Conservation (phyloP, 768 basidiomycete genomes). For the Leccinum ochraceum region DNA sequence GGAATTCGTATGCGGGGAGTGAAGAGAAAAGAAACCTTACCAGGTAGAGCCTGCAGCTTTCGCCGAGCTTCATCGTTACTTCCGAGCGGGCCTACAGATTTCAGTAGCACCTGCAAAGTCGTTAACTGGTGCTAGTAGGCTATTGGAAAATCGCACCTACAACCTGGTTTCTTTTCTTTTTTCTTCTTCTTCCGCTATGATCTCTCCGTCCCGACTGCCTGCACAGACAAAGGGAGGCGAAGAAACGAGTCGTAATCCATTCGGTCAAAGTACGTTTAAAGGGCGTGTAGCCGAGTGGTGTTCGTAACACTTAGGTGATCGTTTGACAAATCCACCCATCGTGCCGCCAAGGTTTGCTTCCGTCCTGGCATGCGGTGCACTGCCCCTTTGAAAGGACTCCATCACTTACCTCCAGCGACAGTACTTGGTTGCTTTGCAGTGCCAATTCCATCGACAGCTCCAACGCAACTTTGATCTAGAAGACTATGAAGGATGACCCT, state of each 20-base stretch:
- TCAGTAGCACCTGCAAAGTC: not conserved
- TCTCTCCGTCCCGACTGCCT: not conserved
- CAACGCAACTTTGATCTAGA: too few relatives aligned
- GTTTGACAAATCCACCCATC: not conserved
- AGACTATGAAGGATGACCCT: too few relatives aligned
- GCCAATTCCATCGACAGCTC: not conserved
- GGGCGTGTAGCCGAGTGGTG: not conserved
- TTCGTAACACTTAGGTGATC: conserved; percentile 1
- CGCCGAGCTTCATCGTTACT: conserved; percentile 11
- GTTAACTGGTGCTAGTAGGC: not conserved
- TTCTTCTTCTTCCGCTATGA: not conserved
- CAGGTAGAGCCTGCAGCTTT: conserved; percentile 7
- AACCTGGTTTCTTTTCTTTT: not conserved
- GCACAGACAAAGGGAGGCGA: not conserved
- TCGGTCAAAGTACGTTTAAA: not conserved
- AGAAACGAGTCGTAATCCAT: not conserved
- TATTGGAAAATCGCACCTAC: not conserved
- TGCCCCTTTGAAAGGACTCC: not conserved
- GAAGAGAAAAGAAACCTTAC: conserved; percentile 15
- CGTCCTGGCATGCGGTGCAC: not conserved
- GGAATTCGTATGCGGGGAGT: not conserved
- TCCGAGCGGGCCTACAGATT: conserved; percentile 3
- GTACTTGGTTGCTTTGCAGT: not conserved
- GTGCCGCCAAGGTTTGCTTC: not conserved
- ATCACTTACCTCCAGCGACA: not conserved